Conservation (phyloP, 2,329 filamentous ascomycete genomes). For the Metarhizium sp. region DNA sequence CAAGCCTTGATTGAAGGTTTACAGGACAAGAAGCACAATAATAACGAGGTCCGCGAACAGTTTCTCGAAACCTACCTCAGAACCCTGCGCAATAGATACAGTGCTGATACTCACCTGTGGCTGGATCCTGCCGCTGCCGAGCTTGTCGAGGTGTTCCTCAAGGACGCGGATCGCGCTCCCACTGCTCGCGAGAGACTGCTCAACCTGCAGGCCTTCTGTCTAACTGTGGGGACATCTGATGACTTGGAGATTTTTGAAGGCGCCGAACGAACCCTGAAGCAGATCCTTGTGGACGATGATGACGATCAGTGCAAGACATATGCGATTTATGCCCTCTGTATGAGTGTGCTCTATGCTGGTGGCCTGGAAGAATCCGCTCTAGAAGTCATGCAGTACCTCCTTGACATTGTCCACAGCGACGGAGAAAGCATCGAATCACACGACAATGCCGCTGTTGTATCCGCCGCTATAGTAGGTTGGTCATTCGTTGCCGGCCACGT, state of each 20-base stretch:
- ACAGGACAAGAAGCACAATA: conserved; percentile 67
- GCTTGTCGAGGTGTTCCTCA: conserved; percentile 56
- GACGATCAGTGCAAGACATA: conserved; percentile 57
- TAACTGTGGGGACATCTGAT: conserved; percentile 61
- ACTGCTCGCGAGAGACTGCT: conserved; percentile 60
- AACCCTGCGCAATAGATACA: conserved; percentile 44
- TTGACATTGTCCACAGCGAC: conserved; percentile 73
- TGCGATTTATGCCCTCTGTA: conserved; percentile 63
- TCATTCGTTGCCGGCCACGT: conserved; percentile 70
- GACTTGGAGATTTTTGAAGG: conserved; percentile 31
- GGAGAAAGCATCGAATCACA: conserved; percentile 61
- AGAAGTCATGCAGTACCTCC: conserved; percentile 63
- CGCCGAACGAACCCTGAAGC: conserved; percentile 19
- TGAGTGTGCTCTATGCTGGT: conserved; percentile 68
- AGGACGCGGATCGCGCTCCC: conserved; percentile 59
- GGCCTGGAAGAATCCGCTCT: conserved; percentile 58
- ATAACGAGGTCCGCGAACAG: conserved; percentile 56
- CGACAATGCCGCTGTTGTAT: conserved; percentile 62
- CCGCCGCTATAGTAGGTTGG: conserved; percentile 69
- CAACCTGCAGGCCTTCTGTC: conserved; percentile 61
- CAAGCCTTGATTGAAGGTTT: conserved; percentile 61
- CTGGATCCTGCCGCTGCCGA: conserved; percentile 47
- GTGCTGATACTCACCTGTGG: conserved; percentile 26
- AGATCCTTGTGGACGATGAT: conserved; percentile 41
- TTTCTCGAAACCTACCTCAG: conserved; percentile 23